Evolutionary conservation across 2,329 filamentous ascomycete species (phyloP).

Genomic region (Raffaelea ambrosiae): DNA sequence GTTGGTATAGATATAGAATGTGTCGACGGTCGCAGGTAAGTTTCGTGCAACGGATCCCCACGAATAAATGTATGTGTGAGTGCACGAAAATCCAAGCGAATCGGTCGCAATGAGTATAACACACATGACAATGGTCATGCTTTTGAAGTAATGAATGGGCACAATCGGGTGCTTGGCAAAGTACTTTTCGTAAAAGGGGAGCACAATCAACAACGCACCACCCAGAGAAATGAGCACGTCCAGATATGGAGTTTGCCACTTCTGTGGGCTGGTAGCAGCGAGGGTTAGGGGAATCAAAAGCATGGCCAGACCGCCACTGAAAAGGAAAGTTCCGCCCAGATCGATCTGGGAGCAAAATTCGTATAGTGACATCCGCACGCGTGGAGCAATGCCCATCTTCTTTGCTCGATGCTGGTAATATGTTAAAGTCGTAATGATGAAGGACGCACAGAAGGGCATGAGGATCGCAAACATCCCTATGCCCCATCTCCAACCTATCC

Average conservation of each 20-base stretch:
- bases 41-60: constrained; percentile 35
- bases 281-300: constrained; percentile 39
- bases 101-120: constrained; percentile 31
- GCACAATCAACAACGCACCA: constrained; percentile 26
- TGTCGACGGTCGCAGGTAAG: constrained; percentile 29
- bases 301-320: constrained; percentile 37
- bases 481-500: constrained; percentile 46
- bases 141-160: constrained; percentile 35
- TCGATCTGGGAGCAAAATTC: constrained; percentile 29
- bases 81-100: constrained; percentile 31
- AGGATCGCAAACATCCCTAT: constrained; percentile 49
- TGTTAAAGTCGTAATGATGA: constrained; percentile 38
- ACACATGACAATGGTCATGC: constrained; percentile 30
- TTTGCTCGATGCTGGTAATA: constrained; percentile 41
- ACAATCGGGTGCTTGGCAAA: constrained; percentile 35
- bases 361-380: constrained; percentile 15
- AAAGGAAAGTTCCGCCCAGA: constrained; percentile 33
- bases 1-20: constrained; percentile 29
- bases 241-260: constrained; percentile 37
- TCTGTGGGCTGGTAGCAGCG: constrained; percentile 27
- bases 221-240: constrained; percentile 34
- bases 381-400: constrained; percentile 30
- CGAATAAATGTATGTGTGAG: constrained; percentile 38
- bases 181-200: constrained; percentile 39
- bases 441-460: constrained; percentile 41